Evolutionary conservation across 208 protist genomes (phyloP).

Genomic region (Entamoeba dispar): DNA sequence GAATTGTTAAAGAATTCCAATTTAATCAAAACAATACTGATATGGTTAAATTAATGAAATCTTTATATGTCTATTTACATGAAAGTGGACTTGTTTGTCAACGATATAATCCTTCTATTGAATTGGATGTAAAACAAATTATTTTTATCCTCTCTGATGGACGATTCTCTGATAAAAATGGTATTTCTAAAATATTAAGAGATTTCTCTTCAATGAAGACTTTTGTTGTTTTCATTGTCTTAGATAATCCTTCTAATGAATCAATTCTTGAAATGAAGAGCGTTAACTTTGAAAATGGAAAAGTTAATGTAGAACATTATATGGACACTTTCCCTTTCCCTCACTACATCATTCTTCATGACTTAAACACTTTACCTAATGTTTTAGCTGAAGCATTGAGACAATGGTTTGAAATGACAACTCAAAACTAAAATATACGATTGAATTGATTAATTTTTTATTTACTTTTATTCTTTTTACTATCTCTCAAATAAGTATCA

Average conservation of each 20-base stretch:
- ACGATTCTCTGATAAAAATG: not conserved
- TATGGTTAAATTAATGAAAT: not conserved
- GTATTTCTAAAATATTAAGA: constrained; percentile 10
- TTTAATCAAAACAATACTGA: not conserved
- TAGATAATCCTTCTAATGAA: constrained; percentile 3
- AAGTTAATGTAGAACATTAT: constrained; percentile 62
- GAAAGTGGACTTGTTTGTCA: not conserved
- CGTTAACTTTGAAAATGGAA: constrained; percentile 33
- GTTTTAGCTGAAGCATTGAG: constrained; percentile 85
- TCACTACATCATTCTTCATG: constrained; percentile 90
- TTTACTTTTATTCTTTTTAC: no score
- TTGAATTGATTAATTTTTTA: not conserved
- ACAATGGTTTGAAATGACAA: constrained; percentile 56
- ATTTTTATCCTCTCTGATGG: constrained; percentile 7
- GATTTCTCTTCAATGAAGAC: not conserved
- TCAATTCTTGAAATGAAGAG: constrained; percentile 24
- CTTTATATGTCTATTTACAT: not conserved
- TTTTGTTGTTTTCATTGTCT: constrained; percentile 20
- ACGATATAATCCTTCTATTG: not conserved
- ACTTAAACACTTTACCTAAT: constrained; percentile 71
- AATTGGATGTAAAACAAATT: not conserved
- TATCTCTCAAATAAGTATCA: no score
- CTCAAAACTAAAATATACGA: not conserved
- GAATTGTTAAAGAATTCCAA: not conserved
- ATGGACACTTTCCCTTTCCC: constrained; percentile 96